phyloP scores from a whole-genome alignment of 1,139 yeast genomes.

The Nakaseomyces sp. region DNA sequence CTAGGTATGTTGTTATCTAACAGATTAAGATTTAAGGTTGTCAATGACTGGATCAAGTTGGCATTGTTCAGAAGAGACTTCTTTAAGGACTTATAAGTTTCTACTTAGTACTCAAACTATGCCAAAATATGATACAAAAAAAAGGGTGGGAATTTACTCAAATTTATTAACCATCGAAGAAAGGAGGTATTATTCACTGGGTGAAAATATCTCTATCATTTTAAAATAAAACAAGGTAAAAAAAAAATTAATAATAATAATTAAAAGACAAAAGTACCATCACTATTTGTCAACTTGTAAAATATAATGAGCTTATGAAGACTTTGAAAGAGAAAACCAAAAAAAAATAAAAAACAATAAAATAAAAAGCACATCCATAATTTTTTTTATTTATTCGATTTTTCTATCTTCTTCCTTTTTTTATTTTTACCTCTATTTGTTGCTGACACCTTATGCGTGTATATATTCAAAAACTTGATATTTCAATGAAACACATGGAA shows the following conservation, averaged over 20 bases:
- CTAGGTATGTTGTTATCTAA: constrained; percentile 85
- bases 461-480: constrained; percentile 1
- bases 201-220: no score
- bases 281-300: background rate
- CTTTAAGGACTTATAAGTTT: constrained; percentile 34
- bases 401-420: background rate
- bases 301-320: background rate
- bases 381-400: no score
- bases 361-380: background rate
- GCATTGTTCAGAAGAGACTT: constrained; percentile 84
- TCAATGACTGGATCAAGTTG: constrained; percentile 83
- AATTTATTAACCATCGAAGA: no score
- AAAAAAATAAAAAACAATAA: background rate
- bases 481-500: background rate
- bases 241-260: background rate
- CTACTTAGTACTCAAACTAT: background rate
- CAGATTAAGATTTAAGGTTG: constrained; percentile 77
- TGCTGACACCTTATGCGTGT: constrained; percentile 1
- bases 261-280: background rate
- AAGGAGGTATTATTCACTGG: no score
- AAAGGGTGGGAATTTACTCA: no score
- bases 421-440: constrained; percentile 2
- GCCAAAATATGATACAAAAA: background rate
- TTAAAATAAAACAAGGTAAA: no score
- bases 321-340: background rate